Base-by-base conservation (phyloP, 768 basidiomycete genomes). In the Cyclocybe aegerita region DNA sequence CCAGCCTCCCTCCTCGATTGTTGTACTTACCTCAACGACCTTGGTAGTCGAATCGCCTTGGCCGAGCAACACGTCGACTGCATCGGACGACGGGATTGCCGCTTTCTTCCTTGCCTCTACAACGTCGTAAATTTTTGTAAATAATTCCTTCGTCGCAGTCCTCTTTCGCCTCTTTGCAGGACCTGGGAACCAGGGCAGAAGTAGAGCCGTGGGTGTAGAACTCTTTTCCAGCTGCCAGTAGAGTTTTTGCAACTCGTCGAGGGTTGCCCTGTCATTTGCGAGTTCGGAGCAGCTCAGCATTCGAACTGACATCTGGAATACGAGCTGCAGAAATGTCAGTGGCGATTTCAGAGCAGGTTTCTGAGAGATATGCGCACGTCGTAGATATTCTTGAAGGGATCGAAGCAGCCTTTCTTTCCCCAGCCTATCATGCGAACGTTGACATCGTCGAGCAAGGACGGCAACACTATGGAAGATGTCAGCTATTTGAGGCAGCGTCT, bases 111-210 rank as follows among this genome's bases (percentile, higher is more conserved):
- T 58, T 9, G 52, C 49, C 14, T 68, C 59, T 3, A 72, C 65
- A 43, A 64, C 68, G 1, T 56, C 46, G 4, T 2, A 74, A 36
- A 3, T 58, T 54, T 0, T 47, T 63, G 41, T 57, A 73, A 0
- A 75, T 57, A 0, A 23, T 23, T 56, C 65, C 14, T 49, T 64
- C 1, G 67, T 68, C 0, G 72, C 65, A n/a, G 59, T 52, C 35
- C 62, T 56, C 49, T 68, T 68, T 4, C 58, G 50, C 38, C 57
- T 64, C 44, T 66, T 68, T 0, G 67, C 62, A 7, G 49, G 52
- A 12, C 67, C 60, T 2, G 70, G 71, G 38, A 73, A 60, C 67
- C 66, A 70, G 0, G 71, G 70, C 6, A 75, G 60, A 1, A 70
- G 49, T 1, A 69, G 59, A 30, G 61, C 57, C 4, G 58, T 53